Evolutionary conservation across 495 filamentous ascomycete genomes (phyloP), one percentile per base, ranked within the genome.

Genomic region (Aspergillus leporis): DNA sequence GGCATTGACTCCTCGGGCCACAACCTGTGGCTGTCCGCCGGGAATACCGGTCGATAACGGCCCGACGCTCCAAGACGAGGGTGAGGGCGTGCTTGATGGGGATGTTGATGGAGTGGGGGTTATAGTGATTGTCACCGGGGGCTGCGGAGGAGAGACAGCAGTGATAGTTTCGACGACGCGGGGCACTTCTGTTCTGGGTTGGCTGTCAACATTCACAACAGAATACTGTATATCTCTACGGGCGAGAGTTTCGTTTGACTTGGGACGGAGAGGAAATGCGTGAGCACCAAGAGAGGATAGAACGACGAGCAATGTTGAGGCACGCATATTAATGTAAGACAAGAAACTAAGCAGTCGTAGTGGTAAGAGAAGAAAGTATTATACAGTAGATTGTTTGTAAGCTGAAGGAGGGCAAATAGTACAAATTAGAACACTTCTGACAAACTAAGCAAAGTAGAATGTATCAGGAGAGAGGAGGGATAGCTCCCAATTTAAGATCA

Each of bases 161-260:
- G 71, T 73, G 12, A 76, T 57, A 21, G 74, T 81, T 18, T 73
- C 60, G 12, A 68, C 55, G 28, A 56, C 60, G 22, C 69, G 65
- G 38, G 63, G 46, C 18, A 64, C 51, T 16, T 65, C 61, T 50
- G 63, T 68, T 21, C 67, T 60, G 12, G 64, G 55, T 2, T 70
- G 65, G 28, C 74, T 76, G 34, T 71, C 78, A 21, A 82, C 80
- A 55, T 81, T 78, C 56, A 82, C 80, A 30, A 83, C 72, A 6
- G 73, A 67, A 60, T 83, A 83, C 21, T 65, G 60, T 30, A 66
- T 62, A 51, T 63, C 62, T 59, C 73, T 64, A 58, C 71, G 73
- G 55, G 60, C 54, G 14, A 77, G 45, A 43, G 67, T 68, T 10
- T 66, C 64, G 23, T 68, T 61, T 23, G 47, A 40, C 14, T 63